A percentile compares a stretch with the other conserved stretches of the same genome.
These are phyloP conservation scores for Chalaropsis thielavioides DNA, from an alignment of 2,329 filamentous ascomycete genomes.

Conservation along the genomic window DNA sequence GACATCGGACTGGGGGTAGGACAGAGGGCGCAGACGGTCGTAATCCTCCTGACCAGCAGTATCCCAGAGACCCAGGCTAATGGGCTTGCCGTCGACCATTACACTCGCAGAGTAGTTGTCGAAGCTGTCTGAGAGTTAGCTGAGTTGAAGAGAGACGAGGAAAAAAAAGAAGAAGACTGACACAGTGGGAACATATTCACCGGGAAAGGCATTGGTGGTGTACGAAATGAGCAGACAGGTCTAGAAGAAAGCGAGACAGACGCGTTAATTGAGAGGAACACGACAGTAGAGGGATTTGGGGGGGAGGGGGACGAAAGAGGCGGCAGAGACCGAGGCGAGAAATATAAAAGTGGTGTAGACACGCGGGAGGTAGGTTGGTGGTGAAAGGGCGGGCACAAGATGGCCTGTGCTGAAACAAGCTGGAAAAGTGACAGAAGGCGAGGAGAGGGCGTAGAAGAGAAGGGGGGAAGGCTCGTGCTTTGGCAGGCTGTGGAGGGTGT, in stretches of 20 bases:
- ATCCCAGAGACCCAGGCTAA: constrained; percentile 95
- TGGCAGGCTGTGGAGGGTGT: neutral
- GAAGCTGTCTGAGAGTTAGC: constrained; percentile 45
- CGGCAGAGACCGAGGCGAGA: neutral
- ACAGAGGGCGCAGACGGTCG: constrained; percentile 83
- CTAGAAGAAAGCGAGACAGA: constrained; percentile 33
- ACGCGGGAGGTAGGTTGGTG: too few relatives aligned
- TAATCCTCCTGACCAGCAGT: constrained; percentile 98
- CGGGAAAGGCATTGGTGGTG: constrained; percentile 98
- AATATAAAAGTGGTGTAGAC: neutral
- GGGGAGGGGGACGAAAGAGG: constrained; percentile 8
- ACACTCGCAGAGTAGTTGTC: constrained; percentile 99
- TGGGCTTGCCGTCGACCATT: constrained; percentile 96
- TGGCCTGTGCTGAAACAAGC: constrained; percentile 12
- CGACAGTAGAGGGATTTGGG: too few relatives aligned
- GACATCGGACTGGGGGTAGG: constrained; percentile 95
- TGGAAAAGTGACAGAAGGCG: neutral
- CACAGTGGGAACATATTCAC: constrained; percentile 99
- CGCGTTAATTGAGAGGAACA: constrained; percentile 20
- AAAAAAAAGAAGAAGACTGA: constrained; percentile 33
- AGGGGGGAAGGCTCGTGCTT: constrained; percentile 14
- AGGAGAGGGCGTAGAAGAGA: neutral
- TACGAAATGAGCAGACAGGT: constrained; percentile 99
- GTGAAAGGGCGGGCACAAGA: neutral
- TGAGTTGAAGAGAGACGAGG: neutral